Base-by-base conservation (phyloP, 257 asterid species). In the Nicotiana benthamiana region DNA sequence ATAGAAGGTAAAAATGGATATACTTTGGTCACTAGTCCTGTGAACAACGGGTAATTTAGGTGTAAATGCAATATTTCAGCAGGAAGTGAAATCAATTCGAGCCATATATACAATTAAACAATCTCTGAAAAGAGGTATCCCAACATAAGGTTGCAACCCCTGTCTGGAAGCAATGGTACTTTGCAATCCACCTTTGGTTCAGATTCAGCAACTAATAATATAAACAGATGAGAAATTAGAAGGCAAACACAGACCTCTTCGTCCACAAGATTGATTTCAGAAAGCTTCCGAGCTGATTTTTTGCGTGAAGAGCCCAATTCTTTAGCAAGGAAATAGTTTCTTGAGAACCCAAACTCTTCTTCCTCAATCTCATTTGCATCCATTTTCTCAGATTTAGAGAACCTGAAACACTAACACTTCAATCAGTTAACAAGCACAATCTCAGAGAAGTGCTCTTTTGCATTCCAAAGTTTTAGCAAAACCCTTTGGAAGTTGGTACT, bases 341-440 rank as follows among this genome's bases (percentile, higher is more conserved):
- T 89, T 0, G 98, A 93, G 90, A 95, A 93, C 46, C 95, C 98
- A 24, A 93, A 93, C 72, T 95, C 98, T 53, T 93, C 97, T 60
- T 90, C 96, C 18, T 91, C 97, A 75, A 90, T 97, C 67, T 89
- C 97, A 7, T 83, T 75, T 18, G 84, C 93, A 46, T 91, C 86
- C 6, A 79, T 74, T 75, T 91, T 95, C 97, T 89, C 89, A 34
- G 22, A 61, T 43, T n/a, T 48, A 28, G 56, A 78, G 28, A 78
- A 62, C 63, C 43, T 62, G 62, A 18, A 34, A 1, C 40, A 67
- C 43, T n/a, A 9, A 18, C 17, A 3, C 75, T 65, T 8, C 9
- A 4, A 6, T n/a, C 32, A 11, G 6, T 36, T n/a, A 10, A 67
- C 77, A 70, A 40, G 20, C 57, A 70, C n/a, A 67, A n/a, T 27